Conservation (phyloP, 306 rosid genomes). For the Carpinus viminea region DNA sequence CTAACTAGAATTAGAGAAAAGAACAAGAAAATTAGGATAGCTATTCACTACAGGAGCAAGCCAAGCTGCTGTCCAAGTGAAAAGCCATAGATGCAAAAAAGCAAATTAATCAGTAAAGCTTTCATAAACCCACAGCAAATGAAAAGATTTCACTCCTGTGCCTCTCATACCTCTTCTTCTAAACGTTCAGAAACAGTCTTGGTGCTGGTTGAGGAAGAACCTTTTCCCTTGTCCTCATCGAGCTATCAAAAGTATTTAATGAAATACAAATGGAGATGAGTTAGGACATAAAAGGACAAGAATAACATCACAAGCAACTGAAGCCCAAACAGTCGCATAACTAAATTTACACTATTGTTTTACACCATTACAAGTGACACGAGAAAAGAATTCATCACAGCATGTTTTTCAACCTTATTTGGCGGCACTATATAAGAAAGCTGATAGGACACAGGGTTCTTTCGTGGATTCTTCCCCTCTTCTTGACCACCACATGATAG, state of each 20-base stretch:
- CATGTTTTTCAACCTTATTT: conserved; percentile 62
- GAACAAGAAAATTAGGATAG: no score
- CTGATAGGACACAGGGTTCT: conserved; percentile 65
- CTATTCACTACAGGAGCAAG: no score
- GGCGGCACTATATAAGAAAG: conserved; percentile 84
- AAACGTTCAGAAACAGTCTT: conserved; percentile 76
- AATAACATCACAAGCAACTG: background rate
- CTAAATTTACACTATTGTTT: background rate
- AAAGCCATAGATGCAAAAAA: background rate
- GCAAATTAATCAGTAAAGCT: background rate
- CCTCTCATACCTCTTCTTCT: conserved; percentile 76
- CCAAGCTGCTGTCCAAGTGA: no score
- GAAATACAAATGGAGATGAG: conserved; percentile 21
- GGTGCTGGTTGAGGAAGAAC: conserved; percentile 50
- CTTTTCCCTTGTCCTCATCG: conserved; percentile 85
- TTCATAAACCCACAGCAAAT: background rate
- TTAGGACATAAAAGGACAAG: conserved; percentile 3
- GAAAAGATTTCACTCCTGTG: background rate
- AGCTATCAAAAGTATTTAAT: conserved; percentile 46
- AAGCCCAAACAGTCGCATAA: background rate
- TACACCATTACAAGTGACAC: background rate
- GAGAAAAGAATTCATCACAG: conserved; percentile 21
- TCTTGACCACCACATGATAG: conserved; percentile 45
- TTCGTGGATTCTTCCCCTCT: conserved; percentile 57
- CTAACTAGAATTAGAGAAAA: no score